These are phyloP conservation scores for Cryptococcus jaspeensis DNA, from an alignment of 1,284 basidiomycete species.

Conservation along the genomic window DNA sequence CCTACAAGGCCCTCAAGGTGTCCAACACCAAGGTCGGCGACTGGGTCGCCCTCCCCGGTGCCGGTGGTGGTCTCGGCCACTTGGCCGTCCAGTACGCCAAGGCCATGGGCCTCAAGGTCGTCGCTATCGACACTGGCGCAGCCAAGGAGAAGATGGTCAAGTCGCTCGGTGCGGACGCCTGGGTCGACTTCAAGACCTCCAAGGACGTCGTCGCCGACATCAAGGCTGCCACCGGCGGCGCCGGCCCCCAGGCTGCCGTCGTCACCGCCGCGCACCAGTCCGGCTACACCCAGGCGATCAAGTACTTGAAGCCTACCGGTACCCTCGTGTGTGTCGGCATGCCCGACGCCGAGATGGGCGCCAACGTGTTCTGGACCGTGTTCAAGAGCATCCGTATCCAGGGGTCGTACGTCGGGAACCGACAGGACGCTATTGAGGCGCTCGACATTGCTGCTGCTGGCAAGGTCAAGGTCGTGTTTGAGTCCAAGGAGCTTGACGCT, in stretches of 20 bases:
- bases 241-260: slow-evolving; percentile 71
- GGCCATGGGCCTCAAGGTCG: slow-evolving; percentile 71
- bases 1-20: slow-evolving; percentile 77
- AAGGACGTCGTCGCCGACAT: slow-evolving; percentile 41
- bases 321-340: slow-evolving; percentile 71
- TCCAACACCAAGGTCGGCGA: slow-evolving; percentile 65
- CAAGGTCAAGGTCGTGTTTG: slow-evolving; percentile 62
- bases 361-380: slow-evolving; percentile 73
- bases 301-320: slow-evolving; percentile 64
- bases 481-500: background rate
- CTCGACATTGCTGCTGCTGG: slow-evolving; percentile 67
- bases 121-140: slow-evolving; percentile 72
- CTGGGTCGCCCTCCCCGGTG: slow-evolving; percentile 67
- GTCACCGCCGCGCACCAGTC: slow-evolving; percentile 58
- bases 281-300: slow-evolving; percentile 68
- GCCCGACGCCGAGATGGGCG: slow-evolving; percentile 59
- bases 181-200: slow-evolving; percentile 69
- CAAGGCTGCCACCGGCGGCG: slow-evolving; percentile 62
- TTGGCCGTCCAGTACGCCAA: slow-evolving; percentile 76
- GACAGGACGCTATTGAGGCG: slow-evolving; percentile 71
- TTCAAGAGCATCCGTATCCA: slow-evolving; percentile 66
- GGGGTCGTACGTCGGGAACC: slow-evolving; percentile 71
- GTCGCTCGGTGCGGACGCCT: slow-evolving; percentile 68
- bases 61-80: slow-evolving; percentile 52
- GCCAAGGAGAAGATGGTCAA: slow-evolving; percentile 70